Conservation (phyloP, 257 asterid species). For the Fraxinus excelsior region DNA sequence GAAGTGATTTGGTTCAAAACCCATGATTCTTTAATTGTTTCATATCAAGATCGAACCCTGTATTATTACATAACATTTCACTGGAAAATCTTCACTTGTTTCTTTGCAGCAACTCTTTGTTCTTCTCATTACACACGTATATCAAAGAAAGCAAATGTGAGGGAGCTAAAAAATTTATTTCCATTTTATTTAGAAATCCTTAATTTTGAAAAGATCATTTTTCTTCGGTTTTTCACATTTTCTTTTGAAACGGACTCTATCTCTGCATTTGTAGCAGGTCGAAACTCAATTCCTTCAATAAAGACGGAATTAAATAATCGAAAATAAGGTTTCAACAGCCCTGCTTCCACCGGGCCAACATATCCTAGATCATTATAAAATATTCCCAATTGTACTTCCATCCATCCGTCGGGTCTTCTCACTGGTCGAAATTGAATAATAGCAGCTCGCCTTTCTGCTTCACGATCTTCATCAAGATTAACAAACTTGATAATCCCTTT, state of each 20-base stretch:
- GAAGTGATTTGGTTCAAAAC: no score
- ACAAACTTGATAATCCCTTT: conserved; percentile 13
- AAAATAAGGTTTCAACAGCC: not conserved
- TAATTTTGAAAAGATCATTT: not conserved
- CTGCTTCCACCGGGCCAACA: conserved; percentile 37
- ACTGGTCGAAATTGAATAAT: not conserved
- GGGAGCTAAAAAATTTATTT: not conserved
- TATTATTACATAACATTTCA: not conserved
- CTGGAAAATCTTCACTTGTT: not conserved
- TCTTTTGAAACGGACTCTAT: not conserved
- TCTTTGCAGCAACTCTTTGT: not conserved
- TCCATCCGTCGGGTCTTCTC: conserved; percentile 38
- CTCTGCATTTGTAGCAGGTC: not conserved
- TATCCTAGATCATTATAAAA: conserved; percentile 25
- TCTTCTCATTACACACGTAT: not conserved
- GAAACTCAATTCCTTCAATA: conserved; percentile 43
- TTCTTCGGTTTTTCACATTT: not conserved
- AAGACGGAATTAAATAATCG: no score
- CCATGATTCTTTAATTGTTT: no score
- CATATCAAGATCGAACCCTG: no score
- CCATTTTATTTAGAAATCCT: no score
- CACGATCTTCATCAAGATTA: conserved; percentile 4
- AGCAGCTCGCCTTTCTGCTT: conserved; percentile 24
- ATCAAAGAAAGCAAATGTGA: not conserved
- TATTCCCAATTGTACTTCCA: conserved; percentile 38